Base-by-base conservation (phyloP, 306 rosid species). In the Cicer yamashitae region DNA sequence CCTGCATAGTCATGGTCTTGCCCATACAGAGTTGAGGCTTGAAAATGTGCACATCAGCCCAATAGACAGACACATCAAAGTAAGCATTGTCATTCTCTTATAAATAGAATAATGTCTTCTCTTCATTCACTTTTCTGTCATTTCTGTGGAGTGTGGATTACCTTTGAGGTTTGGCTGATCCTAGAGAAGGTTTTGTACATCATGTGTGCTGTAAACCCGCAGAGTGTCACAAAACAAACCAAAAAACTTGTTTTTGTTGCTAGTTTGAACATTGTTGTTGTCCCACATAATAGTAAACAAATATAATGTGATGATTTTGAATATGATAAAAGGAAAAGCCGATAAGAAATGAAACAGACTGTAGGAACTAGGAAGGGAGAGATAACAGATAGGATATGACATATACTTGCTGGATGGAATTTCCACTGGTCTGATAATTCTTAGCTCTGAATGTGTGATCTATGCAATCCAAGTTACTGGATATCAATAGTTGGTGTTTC, bases 31-130 rank as follows among this genome's bases (percentile, higher is more conserved):
- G 84, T 77, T 94, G 87, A 90, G 89, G 85, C 85, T 91, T 84
- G 98, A 94, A 84, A 94, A 91, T 79, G 89, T 94, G 79, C 98
- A 94, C 87, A 82, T 94, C 81, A 91, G 98, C 87, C 98, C 97
- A 37, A 87, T 94, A 71, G 98, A 94, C 81, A 88, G 96, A 78
- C 98, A 94, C 86, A 91, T 94, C 75, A 94, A 94, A 89, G 98
- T 94, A 86, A 89, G 96, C 79, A 79, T 59, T 51, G 64, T 17
- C 47, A 20, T 43, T 68, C 66, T 75, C 54, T 7, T 68, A 39
- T 4, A 20, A 75, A 65, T 37, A 37, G 9, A 71, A 44, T 53
- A 46, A 47, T 50, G 62, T 17, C 40, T 39, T 44, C 57, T 75
- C 20, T 83, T 65, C 70, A 57, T 46, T 71, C 58, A 51, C 25